Base-by-base conservation (phyloP, 495 filamentous ascomycete species). In the Cairneyella variabilis region DNA sequence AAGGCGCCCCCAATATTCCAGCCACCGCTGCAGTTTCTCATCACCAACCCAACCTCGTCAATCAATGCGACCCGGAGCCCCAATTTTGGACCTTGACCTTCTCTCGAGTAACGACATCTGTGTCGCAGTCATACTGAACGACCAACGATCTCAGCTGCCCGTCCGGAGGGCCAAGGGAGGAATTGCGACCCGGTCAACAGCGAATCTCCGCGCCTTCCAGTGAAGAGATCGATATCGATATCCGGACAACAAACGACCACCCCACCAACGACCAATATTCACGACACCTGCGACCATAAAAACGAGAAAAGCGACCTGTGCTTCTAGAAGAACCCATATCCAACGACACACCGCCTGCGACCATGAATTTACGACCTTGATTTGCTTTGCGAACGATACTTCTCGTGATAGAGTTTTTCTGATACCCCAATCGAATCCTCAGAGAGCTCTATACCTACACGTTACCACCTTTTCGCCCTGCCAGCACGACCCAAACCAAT, bases 401-500 rank as follows among this genome's bases (percentile, higher is more conserved):
- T 34, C 16, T 43, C 28, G 11, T 37, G 10, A 18, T 30, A 42
- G 41, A 56, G 36, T 44, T 51, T 52, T 53, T 30, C 21, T 44
- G 50, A 50, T 22, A 34, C 38, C 38, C 43, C 20, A 44, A 50
- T 22, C 17, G 41, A 45, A 46, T 11, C 12, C 20, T n/a, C n/a
- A n/a, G n/a, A n/a, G n/a, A n/a, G n/a, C n/a, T 51, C 23, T 25
- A 56, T 41, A 38, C 32, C 25, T 36, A 18, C 46, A 39, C 51
- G 37, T 37, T 10, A 18, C 48, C 14, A 26, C 16, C 12, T 22
- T 41, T 40, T 40, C 37, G 11, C 34, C 23, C n/a, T 18, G 26
- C 18, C 20, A 3, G 18, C 27, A 32, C 9, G 26, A 40, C 17
- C 9, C 16, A n/a, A 40, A 28, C 45, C 55, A 47, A 83, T 86